phyloP scores from a whole-genome alignment of 352 stramenopile genomes.

The Nothophytophthora sp. region DNA sequence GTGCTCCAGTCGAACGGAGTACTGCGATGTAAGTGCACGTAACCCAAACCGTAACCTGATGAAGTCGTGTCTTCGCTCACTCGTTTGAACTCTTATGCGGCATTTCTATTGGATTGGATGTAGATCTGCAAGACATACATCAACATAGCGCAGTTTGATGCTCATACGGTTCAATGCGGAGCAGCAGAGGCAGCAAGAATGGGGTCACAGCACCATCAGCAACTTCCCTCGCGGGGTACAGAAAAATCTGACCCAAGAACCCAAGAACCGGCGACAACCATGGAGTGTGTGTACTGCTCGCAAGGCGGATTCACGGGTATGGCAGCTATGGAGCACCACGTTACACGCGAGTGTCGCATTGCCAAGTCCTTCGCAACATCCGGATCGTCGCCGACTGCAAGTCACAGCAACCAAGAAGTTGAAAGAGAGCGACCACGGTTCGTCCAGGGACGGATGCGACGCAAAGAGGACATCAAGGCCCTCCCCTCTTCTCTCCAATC shows the following conservation, averaged over 20 bases:
- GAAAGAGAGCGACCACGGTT: constrained; percentile 9
- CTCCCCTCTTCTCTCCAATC: constrained; percentile 9
- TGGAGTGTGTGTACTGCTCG: constrained; percentile 53
- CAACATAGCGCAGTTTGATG: constrained; percentile 36
- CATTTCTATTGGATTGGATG: background rate
- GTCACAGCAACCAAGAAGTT: constrained; percentile 21
- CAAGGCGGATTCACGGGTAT: constrained; percentile 25
- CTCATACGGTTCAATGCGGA: constrained; percentile 8
- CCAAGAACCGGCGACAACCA: too few relatives aligned
- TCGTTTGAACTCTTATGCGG: constrained; percentile 5
- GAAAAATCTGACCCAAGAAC: too few relatives aligned
- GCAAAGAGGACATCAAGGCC: constrained; percentile 21
- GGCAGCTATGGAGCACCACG: constrained; percentile 32
- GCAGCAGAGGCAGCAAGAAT: too few relatives aligned
- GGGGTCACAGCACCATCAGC: background rate
- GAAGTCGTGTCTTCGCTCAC: background rate
- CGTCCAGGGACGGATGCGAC: constrained; percentile 34
- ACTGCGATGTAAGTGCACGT: constrained; percentile 42
- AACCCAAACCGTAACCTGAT: background rate
- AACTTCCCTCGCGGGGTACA: too few relatives aligned
- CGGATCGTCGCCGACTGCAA: background rate
- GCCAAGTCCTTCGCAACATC: constrained; percentile 32
- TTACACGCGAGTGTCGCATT: constrained; percentile 34
- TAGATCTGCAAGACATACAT: constrained; percentile 53
- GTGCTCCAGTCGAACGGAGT: constrained; percentile 58